Percentiles rank a stretch among this genome's conserved stretches.
Conservation (phyloP, 768 basidiomycete species). For the Leccinum barrowsii region DNA sequence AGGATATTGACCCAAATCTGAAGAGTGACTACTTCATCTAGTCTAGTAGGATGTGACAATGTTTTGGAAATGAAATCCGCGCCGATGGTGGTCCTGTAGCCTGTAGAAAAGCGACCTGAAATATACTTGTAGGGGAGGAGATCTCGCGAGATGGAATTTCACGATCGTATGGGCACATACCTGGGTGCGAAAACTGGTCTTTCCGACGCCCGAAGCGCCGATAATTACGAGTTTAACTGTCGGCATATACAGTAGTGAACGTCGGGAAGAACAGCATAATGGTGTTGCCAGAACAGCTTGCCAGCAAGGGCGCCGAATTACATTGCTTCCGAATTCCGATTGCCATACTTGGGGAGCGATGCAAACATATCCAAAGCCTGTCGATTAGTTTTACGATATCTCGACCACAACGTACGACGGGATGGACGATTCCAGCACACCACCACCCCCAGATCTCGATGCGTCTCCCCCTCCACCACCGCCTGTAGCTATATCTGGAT, state of each 20-base stretch:
- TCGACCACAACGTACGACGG: not conserved
- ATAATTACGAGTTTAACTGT: constrained; percentile 82
- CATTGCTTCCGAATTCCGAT: not conserved
- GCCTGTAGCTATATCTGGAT: constrained; percentile 55
- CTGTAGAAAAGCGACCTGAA: constrained; percentile 67
- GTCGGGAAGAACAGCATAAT: constrained; percentile 13
- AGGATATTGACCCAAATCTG: constrained; percentile 58
- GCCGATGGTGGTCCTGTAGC: constrained; percentile 83
- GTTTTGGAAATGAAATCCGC: constrained; percentile 85
- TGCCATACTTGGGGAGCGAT: constrained; percentile 10
- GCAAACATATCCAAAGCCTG: not conserved
- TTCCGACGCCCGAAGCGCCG: constrained; percentile 82
- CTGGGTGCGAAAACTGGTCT: constrained; percentile 75
- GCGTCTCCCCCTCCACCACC: constrained; percentile 48
- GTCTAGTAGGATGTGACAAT: constrained; percentile 53
- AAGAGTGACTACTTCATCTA: constrained; percentile 57
- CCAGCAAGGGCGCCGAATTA: not conserved
- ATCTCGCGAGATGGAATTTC: not conserved
- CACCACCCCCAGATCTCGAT: constrained; percentile 39
- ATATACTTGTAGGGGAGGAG: constrained; percentile 54
- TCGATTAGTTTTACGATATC: not conserved
- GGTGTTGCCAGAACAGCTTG: not conserved
- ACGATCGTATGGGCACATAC: constrained; percentile 35
- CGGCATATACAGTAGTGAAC: constrained; percentile 41
- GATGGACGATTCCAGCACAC: constrained; percentile 27